Evolutionary conservation across 169 alveolate species (phyloP).

Genomic region (Eimeria tenella): DNA sequence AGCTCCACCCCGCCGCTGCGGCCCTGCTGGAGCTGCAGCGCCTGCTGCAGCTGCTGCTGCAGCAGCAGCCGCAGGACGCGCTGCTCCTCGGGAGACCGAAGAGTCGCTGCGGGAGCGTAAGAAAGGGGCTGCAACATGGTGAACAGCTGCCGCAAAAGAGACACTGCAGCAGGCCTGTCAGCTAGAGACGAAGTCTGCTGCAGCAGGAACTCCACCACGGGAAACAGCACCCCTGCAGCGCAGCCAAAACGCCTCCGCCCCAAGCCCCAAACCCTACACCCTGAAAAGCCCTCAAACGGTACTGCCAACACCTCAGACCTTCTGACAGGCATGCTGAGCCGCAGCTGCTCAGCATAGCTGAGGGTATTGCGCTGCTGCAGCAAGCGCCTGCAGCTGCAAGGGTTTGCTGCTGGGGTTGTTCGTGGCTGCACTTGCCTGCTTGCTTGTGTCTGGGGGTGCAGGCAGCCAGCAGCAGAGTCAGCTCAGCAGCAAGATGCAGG

Average conservation of each 20-base stretch:
- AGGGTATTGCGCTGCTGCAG: too few species aligned
- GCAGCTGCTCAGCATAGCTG: too few species aligned
- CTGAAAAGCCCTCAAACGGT: not conserved
- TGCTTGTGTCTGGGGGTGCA: constrained; percentile 23
- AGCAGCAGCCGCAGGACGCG: constrained; percentile 21
- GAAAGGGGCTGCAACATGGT: constrained; percentile 57
- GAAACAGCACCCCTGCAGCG: constrained; percentile 30
- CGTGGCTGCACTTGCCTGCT: not conserved
- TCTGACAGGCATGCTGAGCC: too few species aligned
- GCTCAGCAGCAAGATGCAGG: constrained; percentile 70
- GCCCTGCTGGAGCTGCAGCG: not conserved
- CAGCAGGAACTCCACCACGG: constrained; percentile 53
- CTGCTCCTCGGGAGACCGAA: constrained; percentile 60
- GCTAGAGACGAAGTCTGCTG: constrained; percentile 43
- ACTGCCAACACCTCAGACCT: not conserved
- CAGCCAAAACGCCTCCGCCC: not conserved
- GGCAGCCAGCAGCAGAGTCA: constrained; percentile 68
- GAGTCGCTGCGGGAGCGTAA: constrained; percentile 42
- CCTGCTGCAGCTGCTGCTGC: constrained; percentile 31
- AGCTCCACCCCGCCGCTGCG: not conserved
- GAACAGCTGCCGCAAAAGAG: constrained; percentile 54
- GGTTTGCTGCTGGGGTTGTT: not conserved
- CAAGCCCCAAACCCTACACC: not conserved
- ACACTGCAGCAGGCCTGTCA: constrained; percentile 57
- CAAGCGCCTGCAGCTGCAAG: not conserved